Evolutionary conservation across 495 filamentous ascomycete genomes (phyloP), one percentile per base, ranked within the genome.

Genomic region (Pyronema omphalodes): DNA sequence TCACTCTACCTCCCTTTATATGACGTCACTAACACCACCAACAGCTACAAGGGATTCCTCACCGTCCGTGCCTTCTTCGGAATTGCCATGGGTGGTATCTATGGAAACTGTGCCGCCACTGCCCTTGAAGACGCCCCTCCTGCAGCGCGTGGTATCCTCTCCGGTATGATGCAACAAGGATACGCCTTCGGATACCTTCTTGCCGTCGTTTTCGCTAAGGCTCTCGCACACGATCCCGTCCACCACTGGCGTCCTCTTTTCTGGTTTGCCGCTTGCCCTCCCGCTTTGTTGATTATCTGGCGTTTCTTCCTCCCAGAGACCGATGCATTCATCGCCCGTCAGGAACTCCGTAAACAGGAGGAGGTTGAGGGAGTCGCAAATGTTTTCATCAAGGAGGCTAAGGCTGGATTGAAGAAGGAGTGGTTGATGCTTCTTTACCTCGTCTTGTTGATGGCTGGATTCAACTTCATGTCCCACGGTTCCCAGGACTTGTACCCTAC

Each of bases 401-500:
- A 65, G 36, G 52, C 61, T 14, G 61, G 60, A 14, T 18, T 61
- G 12, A 68, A 58, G 12, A 71, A 77, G 47, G 79, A 86, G 58
- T 86, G 82, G 83, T 71, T 73, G 57, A 72, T 83, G 69, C 76
- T 74, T 60, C 55, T 83, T 44, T 86, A 86, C 68, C 76, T 76
- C 63, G 66, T 81, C 53, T 71, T 86, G 51, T 66, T 86, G 18
- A 83, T 86, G 82, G 80, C 52, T 6, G 58, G 64, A 8, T 58
- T 63, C 15, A 64, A 59, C 17, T 60, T 61, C 18, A 80, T 65
- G 66, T 87, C 84, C 18, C 88, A 94, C 63, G 88, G 88, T 56
- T 88, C 83, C 4, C 88, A 94, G 67, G 88, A 94, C 68, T 70
- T 93, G 15, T 94, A 93, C 64, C 88, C 88, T 0, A 88, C 84